phyloP scores from a whole-genome alignment of 2,329 filamentous ascomycete genomes.

The Calycina marina region DNA sequence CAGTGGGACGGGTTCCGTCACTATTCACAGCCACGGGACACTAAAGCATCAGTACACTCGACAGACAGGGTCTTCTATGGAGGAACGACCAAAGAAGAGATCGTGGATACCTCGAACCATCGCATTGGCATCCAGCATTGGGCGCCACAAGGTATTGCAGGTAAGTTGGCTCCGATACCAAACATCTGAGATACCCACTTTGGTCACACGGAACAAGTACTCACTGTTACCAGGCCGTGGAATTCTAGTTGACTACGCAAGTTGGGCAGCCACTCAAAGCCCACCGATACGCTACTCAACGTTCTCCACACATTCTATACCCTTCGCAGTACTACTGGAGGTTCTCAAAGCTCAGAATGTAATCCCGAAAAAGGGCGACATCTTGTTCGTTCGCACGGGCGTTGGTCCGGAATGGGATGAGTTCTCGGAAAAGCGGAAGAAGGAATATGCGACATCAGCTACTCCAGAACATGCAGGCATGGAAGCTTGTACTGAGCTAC shows the following conservation, averaged over 20 bases:
- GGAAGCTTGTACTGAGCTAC: conserved; percentile 20
- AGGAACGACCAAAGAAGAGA: conserved; percentile 31
- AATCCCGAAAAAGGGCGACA: conserved; percentile 33
- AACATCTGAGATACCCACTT: too few species aligned
- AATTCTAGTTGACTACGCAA: conserved; percentile 34
- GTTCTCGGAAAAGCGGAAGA: conserved; percentile 21
- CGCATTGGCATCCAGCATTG: conserved; percentile 34
- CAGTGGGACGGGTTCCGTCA: conserved; percentile 38
- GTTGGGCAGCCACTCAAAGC: conserved; percentile 24
- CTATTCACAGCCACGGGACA: conserved; percentile 28
- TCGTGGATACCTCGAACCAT: conserved; percentile 27
- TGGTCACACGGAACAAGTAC: too few species aligned
- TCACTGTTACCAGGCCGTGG: conserved; percentile 32
- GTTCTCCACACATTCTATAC: conserved; percentile 27
- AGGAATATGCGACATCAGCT: conserved; percentile 20
- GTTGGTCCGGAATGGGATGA: conserved; percentile 27
- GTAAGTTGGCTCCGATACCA: too few species aligned
- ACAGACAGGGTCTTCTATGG: conserved; percentile 32
- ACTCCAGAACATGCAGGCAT: conserved; percentile 24
- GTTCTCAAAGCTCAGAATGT: conserved; percentile 28
- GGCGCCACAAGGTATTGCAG: conserved; percentile 32
- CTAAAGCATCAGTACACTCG: conserved; percentile 12
- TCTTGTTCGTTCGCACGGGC: conserved; percentile 34
- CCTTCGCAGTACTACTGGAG: conserved; percentile 23
- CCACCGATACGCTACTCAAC: conserved; percentile 24